Evolutionary conservation across 1,284 basidiomycete genomes (phyloP).

Genomic region (Tranzscheliella williamsii): DNA sequence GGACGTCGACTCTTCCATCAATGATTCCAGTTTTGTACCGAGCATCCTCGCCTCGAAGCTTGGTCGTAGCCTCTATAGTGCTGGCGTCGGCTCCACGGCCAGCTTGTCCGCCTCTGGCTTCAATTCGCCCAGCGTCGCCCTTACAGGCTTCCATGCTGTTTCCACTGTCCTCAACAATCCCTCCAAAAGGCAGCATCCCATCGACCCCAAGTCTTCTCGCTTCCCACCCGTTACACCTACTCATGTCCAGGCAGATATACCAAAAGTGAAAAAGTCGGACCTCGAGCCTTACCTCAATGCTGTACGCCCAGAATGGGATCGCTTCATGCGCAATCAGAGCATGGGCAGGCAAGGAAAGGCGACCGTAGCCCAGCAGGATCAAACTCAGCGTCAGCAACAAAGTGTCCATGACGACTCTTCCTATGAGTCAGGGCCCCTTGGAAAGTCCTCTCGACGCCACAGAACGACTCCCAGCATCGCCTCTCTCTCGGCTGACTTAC

Average conservation of each 20-base stretch:
- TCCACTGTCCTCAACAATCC: slow-evolving; percentile 59
- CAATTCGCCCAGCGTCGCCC: slow-evolving; percentile 20
- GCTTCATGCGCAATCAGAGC: slow-evolving; percentile 55
- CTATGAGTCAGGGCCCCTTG: slow-evolving; percentile 16
- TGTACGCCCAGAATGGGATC: slow-evolving; percentile 52
- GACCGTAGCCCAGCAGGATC: slow-evolving; percentile 15
- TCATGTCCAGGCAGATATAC: slow-evolving; percentile 45
- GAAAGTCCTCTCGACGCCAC: slow-evolving; percentile 11
- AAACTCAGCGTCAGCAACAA: slow-evolving; percentile 9
- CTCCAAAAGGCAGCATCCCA: slow-evolving; percentile 47
- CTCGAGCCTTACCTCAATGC: slow-evolving; percentile 50
- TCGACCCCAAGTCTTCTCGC: slow-evolving; percentile 54
- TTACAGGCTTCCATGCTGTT: slow-evolving; percentile 49
- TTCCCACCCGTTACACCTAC: slow-evolving; percentile 48
- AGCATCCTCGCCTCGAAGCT: slow-evolving; percentile 27
- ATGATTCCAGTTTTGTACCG: slow-evolving; percentile 15
- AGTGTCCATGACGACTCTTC: not conserved
- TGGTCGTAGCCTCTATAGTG: slow-evolving; percentile 18
- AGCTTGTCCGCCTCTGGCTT: slow-evolving; percentile 27
- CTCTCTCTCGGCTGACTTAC: slow-evolving; percentile 30
- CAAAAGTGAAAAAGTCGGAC: slow-evolving; percentile 40
- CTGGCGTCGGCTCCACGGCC: slow-evolving; percentile 16
- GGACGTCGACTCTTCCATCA: slow-evolving; percentile 33
- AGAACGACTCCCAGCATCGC: slow-evolving; percentile 16
- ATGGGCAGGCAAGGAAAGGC: slow-evolving; percentile 38